Base-by-base conservation (phyloP, 805 yeast species). In the Maudiozyma turicensis region DNA sequence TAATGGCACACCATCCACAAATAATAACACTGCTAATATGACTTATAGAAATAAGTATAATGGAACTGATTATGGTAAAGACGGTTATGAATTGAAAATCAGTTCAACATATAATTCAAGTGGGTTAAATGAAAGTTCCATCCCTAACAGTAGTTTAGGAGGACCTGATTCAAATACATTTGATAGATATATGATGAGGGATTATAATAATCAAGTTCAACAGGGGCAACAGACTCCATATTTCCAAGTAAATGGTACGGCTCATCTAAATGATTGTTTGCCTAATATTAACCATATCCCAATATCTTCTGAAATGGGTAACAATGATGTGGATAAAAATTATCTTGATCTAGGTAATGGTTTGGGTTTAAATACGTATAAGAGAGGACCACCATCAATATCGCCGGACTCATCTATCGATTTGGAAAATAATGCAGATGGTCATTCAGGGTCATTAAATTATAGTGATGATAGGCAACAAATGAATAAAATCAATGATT, bases 11-110 rank as follows among this genome's bases (percentile, higher is more conserved):
- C 38, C 38, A 8, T 35, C 38, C 6, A 35, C 38, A 13, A 35
- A 39, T 20, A 39, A 39, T 39, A 9, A n/a, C 58, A 82, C 88
- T 1, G 63, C 76, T n/a, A 64, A 64, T 9, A 81, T 87, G 0
- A 54, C 66, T 10, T 61, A 65, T 30, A 81, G 80, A 68, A 64
- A 63, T 47, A 53, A 50, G n/a, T 49, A 47, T 15, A 55, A 59
- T 11, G n/a, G 26, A 51, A 58, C 35, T 48, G 55, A 49, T 44
- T 38, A 8, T 14, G 29, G 15, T 28, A 29, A 40, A 29, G 43
- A 40, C 6, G 10, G 33, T 15, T 40, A 40, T 40, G 43, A 40
- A 40, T 30, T 40, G 10, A 29, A 40, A 29, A 28, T 28, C 8
- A n/a, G 20, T 30, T 40, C 43, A 8, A 29, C 43, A 6, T 40